These are phyloP conservation scores for Comarum palustre DNA, from an alignment of 306 rosid genomes.

Conservation along the genomic window DNA sequence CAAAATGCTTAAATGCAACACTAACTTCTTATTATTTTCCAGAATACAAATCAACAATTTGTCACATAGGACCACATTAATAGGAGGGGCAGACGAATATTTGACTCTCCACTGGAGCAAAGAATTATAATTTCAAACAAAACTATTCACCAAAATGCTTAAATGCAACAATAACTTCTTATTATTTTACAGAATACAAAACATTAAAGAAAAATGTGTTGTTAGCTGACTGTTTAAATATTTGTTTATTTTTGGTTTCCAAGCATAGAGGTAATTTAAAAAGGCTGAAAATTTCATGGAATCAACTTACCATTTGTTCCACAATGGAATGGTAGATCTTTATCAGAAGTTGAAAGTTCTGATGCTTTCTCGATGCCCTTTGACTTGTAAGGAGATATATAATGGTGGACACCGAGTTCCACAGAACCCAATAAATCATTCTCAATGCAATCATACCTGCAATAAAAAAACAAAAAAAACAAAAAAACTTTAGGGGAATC, in stretches of 20 bases:
- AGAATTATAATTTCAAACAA: background rate
- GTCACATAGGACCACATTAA: background rate
- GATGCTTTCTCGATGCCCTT: constrained; percentile 89
- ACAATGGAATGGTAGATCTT: constrained; percentile 33
- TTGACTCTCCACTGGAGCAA: background rate
- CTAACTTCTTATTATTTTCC: background rate
- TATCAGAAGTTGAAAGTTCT: constrained; percentile 58
- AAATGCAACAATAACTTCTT: background rate
- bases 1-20: background rate
- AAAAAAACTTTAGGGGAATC: background rate
- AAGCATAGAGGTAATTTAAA: background rate
- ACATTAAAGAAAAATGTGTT: too few species aligned
- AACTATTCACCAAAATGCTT: background rate
- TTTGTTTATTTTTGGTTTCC: background rate
- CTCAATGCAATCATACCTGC: constrained; percentile 95
- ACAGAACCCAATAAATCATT: constrained; percentile 80
- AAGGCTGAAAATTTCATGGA: constrained; percentile 6
- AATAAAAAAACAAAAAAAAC: constrained; percentile 22
- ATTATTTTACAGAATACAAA: too few species aligned
- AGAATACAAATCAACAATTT: too few species aligned
- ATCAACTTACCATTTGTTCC: constrained; percentile 44
- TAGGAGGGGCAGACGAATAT: background rate
- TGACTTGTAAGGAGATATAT: constrained; percentile 86
- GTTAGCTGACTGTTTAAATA: background rate
- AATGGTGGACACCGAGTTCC: constrained; percentile 62